A percentile compares a stretch with the other conserved stretches of the same genome.
Evolutionary conservation across 1,139 yeast genomes (phyloP).

Genomic region (Diutina pseudorugosa): DNA sequence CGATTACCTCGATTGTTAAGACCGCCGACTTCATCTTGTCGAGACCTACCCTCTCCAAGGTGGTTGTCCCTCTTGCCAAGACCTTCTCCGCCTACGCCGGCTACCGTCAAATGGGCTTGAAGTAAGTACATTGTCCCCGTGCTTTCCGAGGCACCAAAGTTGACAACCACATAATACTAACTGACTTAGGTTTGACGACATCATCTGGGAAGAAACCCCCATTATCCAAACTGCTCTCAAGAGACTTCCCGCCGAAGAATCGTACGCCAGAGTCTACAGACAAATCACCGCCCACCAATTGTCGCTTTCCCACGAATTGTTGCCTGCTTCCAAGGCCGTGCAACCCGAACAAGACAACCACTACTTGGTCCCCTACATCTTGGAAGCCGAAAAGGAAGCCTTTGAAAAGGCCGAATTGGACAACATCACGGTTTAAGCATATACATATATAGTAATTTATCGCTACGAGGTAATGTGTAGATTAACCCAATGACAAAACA

Average conservation of each 20-base stretch:
- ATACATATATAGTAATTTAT: neutral
- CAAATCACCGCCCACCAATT: conserved; percentile 85
- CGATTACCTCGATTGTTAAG: conserved; percentile 75
- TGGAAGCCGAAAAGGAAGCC: conserved; percentile 91
- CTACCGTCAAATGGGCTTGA: conserved; percentile 87
- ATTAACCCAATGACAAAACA: too few species aligned
- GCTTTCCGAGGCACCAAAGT: too few species aligned
- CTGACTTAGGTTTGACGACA: conserved; percentile 55
- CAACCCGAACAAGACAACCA: conserved; percentile 77
- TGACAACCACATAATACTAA: conserved; percentile 10
- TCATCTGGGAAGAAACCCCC: conserved; percentile 79
- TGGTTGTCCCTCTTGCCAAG: conserved; percentile 71
- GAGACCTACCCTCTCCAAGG: conserved; percentile 64
- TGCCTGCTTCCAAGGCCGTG: conserved; percentile 71
- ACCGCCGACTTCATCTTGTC: conserved; percentile 71
- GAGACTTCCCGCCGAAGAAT: conserved; percentile 75
- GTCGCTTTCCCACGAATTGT: conserved; percentile 70
- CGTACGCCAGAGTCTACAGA: conserved; percentile 88
- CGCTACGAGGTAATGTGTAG: neutral
- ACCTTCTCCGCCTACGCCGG: conserved; percentile 67
- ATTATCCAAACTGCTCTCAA: conserved; percentile 75
- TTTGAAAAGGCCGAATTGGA: conserved; percentile 82
- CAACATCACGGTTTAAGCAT: conserved; percentile 36
- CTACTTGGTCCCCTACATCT: conserved; percentile 76
- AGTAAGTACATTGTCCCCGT: too few species aligned